Evolutionary conservation across 495 filamentous ascomycete species (phyloP).

Genomic region (Sordaria brevicollis): DNA sequence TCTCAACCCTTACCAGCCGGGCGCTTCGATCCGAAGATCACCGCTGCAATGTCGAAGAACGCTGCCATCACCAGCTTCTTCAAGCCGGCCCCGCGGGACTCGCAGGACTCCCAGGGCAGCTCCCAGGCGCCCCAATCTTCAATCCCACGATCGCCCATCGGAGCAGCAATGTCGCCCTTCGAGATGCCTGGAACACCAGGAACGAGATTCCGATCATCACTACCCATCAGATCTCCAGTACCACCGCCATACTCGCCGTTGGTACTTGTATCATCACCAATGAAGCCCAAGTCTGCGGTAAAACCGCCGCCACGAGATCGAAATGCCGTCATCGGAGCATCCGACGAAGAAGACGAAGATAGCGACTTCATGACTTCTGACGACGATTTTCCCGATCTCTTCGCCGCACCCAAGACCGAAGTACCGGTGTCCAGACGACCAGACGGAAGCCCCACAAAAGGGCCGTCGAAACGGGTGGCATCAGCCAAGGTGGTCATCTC

Average conservation of each 20-base stretch:
- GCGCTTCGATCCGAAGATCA: background rate
- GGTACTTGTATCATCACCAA: slow-evolving; percentile 18
- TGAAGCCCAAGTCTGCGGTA: slow-evolving; percentile 11
- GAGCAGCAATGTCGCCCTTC: background rate
- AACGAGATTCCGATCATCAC: slow-evolving; percentile 4
- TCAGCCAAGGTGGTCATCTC: slow-evolving; percentile 23
- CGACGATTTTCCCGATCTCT: slow-evolving; percentile 13
- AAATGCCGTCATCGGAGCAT: slow-evolving; percentile 48
- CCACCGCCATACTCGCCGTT: slow-evolving; percentile 4
- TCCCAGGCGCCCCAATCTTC: background rate
- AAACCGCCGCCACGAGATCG: slow-evolving; percentile 11
- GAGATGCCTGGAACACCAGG: background rate
- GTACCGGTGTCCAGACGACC: background rate
- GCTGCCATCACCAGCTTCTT: slow-evolving; percentile 27
- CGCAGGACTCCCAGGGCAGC: background rate
- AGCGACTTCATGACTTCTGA: slow-evolving; percentile 10
- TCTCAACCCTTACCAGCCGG: background rate
- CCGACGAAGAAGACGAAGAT: slow-evolving; percentile 48
- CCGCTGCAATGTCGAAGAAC: slow-evolving; percentile 4
- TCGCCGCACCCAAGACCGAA: slow-evolving; percentile 4
- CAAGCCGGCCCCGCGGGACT: slow-evolving; percentile 7
- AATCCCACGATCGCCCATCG: background rate
- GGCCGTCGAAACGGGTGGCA: background rate
- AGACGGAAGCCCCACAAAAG: background rate
- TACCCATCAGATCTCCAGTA: slow-evolving; percentile 2